These are phyloP conservation scores for Hanseniaspora mollemarum DNA, from an alignment of 805 yeast species.

Conservation along the genomic window DNA sequence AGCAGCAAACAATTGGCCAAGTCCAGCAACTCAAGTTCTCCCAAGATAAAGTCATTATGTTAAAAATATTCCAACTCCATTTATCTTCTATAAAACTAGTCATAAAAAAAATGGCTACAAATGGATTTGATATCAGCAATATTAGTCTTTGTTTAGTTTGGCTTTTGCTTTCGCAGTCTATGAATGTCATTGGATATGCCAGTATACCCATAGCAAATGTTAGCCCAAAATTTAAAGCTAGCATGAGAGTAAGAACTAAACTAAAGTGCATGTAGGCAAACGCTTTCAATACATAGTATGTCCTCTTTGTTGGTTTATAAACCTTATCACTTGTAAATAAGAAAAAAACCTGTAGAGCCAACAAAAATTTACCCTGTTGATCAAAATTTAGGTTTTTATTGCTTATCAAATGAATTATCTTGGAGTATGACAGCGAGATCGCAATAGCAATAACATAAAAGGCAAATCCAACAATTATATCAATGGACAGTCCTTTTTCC, in stretches of 20 bases:
- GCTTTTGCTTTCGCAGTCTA: constrained; percentile 22
- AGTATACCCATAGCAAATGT: constrained; percentile 59
- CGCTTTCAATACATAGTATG: constrained; percentile 31
- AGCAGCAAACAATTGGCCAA: constrained; percentile 59
- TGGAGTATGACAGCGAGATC: constrained; percentile 21
- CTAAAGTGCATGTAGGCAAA: constrained; percentile 51
- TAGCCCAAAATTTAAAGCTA: constrained; percentile 76
- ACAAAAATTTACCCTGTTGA: constrained; percentile 14
- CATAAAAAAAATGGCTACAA: constrained; percentile 29
- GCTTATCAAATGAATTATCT: constrained; percentile 2
- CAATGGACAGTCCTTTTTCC: constrained; percentile 15
- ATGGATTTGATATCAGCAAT: constrained; percentile 44
- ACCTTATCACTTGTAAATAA: constrained; percentile 21
- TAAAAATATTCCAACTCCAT: constrained; percentile 34
- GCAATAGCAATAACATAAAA: constrained; percentile 28
- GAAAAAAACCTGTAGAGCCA: constrained; percentile 19
- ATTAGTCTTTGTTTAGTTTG: constrained; percentile 28
- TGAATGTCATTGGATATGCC: constrained; percentile 64
- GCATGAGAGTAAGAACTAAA: constrained; percentile 54
- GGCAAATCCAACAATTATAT: constrained; percentile 21
- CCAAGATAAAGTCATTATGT: constrained; percentile 54
- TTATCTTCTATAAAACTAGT: constrained; percentile 28
- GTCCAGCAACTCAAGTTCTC: constrained; percentile 68
- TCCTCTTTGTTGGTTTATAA: constrained; percentile 18
- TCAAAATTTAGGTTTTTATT: constrained; percentile 16